Conservation (phyloP, 768 basidiomycete species). For the Termitomyces heimii region DNA sequence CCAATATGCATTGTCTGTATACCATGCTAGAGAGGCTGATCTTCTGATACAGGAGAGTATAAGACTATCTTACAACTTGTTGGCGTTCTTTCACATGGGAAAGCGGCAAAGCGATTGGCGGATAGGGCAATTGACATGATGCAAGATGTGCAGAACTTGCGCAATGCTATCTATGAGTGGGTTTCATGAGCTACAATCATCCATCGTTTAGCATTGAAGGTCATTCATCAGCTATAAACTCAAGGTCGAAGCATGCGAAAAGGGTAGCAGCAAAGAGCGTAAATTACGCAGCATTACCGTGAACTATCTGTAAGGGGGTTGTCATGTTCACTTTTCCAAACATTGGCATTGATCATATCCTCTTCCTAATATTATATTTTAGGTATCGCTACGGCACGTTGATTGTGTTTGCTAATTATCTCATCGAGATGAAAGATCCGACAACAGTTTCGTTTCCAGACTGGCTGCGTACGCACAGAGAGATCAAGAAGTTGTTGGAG, state of each 20-base stretch:
- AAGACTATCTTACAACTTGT: slow-evolving; percentile 95
- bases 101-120: slow-evolving; percentile 84
- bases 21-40: neutral
- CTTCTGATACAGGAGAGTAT: slow-evolving; percentile 71
- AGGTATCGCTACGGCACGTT: slow-evolving; percentile 88
- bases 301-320: slow-evolving; percentile 73
- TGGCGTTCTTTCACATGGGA: slow-evolving; percentile 86
- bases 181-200: slow-evolving; percentile 16
- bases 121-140: slow-evolving; percentile 88
- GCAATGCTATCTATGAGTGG: slow-evolving; percentile 93
- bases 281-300: slow-evolving; percentile 72
- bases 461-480: slow-evolving; percentile 80
- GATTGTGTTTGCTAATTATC: slow-evolving; percentile 92
- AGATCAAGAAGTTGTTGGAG: slow-evolving; percentile 71
- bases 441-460: slow-evolving; percentile 57
- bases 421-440: slow-evolving; percentile 61
- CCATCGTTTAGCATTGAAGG: neutral
- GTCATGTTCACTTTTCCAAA: neutral
- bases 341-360: neutral
- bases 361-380: neutral
- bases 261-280: slow-evolving; percentile 69
- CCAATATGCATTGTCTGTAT: neutral
- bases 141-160: slow-evolving; percentile 95
- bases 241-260: slow-evolving; percentile 78
- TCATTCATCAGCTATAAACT: slow-evolving; percentile 70